phyloP scores from a whole-genome alignment of 2,329 filamentous ascomycete species.

The Trichoderma polysporum region DNA sequence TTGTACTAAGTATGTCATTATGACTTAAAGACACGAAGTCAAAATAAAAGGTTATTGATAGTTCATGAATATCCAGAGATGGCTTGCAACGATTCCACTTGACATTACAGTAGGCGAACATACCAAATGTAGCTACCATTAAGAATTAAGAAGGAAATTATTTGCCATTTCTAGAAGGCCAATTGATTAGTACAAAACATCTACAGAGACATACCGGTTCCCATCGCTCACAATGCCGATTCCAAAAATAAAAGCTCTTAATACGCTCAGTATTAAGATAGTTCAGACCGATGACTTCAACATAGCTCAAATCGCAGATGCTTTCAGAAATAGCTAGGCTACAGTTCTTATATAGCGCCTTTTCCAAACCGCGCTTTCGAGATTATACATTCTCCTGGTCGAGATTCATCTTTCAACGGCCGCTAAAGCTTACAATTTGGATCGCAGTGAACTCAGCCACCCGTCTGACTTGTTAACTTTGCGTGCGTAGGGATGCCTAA shows the following conservation, averaged over 20 bases:
- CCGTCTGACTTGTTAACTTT: conserved; percentile 1
- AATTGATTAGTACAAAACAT: not conserved
- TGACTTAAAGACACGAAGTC: too few relatives aligned
- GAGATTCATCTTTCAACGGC: not conserved
- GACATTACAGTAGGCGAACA: not conserved
- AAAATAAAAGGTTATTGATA: too few relatives aligned
- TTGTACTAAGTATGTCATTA: too few relatives aligned
- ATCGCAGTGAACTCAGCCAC: conserved; percentile 1
- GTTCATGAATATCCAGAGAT: not conserved
- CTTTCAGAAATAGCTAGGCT: not conserved
- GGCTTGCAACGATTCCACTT: not conserved
- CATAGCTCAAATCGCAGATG: not conserved
- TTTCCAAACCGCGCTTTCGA: too few relatives aligned
- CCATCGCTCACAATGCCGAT: not conserved
- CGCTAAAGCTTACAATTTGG: not conserved
- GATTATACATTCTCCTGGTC: not conserved
- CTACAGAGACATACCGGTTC: not conserved
- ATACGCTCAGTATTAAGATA: not conserved
- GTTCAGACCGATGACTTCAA: not conserved
- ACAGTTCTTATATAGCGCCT: not conserved
- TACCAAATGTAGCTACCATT: not conserved
- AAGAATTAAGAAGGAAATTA: not conserved
- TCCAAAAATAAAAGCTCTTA: not conserved
- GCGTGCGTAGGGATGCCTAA: conserved; percentile 3
- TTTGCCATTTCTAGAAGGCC: not conserved